Evolutionary conservation across 306 rosid genomes (phyloP).

Genomic region (Senna siamea): DNA sequence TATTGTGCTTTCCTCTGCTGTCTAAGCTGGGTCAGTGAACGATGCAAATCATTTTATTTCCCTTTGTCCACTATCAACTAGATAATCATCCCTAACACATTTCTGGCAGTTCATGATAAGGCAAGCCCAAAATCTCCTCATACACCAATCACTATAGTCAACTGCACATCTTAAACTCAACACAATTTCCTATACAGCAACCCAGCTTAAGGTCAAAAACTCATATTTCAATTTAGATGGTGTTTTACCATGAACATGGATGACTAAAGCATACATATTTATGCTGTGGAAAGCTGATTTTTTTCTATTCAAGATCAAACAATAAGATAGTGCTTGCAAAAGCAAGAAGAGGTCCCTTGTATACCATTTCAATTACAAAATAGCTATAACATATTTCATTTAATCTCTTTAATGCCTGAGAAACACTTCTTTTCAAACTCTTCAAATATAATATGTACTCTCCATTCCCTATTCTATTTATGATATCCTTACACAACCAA

Average conservation of each 20-base stretch:
- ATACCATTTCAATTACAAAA: no score
- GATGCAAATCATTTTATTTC: neutral
- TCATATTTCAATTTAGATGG: no score
- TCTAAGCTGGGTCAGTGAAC: neutral
- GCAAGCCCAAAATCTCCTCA: neutral
- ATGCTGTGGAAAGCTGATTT: no score
- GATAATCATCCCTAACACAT: neutral
- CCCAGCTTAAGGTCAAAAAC: neutral
- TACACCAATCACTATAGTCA: neutral
- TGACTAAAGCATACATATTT: no score
- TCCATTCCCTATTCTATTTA: no score
- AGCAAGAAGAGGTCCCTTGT: no score
- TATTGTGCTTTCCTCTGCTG: neutral
- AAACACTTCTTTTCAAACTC: no score
- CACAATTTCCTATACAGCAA: neutral
- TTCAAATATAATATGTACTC: no score
- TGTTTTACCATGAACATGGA: no score
- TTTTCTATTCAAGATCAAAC: neutral
- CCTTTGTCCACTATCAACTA: neutral
- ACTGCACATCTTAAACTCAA: neutral
- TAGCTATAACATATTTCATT: no score
- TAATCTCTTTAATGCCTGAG: no score
- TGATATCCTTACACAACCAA: neutral
- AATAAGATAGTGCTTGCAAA: neutral
- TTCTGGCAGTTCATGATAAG: neutral